phyloP scores from a whole-genome alignment of 148 eudicot genomes.

The Arbutus unedo region DNA sequence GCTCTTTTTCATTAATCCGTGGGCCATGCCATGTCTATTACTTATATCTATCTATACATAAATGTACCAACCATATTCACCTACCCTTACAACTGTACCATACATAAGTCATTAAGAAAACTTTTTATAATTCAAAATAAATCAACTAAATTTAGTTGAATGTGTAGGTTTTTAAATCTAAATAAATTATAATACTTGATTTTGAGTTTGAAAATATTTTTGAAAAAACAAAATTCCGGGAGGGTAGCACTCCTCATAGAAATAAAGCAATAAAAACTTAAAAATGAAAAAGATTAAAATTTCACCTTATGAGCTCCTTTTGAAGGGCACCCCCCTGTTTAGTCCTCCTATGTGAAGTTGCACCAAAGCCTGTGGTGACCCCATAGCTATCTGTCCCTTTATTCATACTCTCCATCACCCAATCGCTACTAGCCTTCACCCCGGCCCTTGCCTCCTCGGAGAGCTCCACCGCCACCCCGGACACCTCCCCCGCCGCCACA shows the following conservation, averaged over 20 bases:
- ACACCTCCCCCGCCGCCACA: constrained; percentile 15
- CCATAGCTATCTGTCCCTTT: constrained; percentile 19
- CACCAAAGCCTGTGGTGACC: constrained; percentile 30
- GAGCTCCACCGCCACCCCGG: constrained; percentile 21
- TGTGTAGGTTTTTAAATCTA: no score
- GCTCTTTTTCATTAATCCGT: neutral
- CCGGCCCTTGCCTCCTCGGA: constrained; percentile 19
- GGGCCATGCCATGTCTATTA: neutral
- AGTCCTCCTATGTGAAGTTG: constrained; percentile 30
- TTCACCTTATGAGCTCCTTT: constrained; percentile 14
- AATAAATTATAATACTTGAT: no score
- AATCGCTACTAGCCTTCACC: constrained; percentile 25
- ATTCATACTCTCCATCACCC: constrained; percentile 24
- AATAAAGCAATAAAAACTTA: neutral
- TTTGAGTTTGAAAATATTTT: no score
- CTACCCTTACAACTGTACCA: neutral
- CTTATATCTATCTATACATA: neutral
- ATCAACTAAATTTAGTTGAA: no score
- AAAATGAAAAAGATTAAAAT: neutral
- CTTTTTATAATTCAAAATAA: no score
- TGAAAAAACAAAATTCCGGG: no score
- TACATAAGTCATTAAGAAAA: no score
- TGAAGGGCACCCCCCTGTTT: constrained; percentile 27
- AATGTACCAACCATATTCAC: neutral
- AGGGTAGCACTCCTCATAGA: neutral